Conservation (phyloP, 2,329 filamentous ascomycete species). For the Fonsecaea erecta region DNA sequence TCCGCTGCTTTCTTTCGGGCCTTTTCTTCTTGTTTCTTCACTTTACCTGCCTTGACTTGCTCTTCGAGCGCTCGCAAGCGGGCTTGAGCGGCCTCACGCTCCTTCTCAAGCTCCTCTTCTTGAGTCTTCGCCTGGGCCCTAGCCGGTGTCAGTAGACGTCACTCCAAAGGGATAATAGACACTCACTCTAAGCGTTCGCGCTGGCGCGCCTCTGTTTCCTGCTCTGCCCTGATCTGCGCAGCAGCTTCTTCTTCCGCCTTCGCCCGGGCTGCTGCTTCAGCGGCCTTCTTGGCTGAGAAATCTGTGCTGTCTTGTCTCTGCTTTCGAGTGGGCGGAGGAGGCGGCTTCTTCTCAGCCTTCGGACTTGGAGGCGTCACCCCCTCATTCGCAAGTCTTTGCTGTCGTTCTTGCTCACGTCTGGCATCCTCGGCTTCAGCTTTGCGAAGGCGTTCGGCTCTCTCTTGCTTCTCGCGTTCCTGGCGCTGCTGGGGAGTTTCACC, state of each 20-base stretch:
- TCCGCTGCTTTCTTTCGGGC: slow-evolving; percentile 85
- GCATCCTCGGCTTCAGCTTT: slow-evolving; percentile 95
- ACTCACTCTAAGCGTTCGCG: slow-evolving; percentile 83
- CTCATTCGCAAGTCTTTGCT: slow-evolving; percentile 80
- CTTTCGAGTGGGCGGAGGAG: slow-evolving; percentile 78
- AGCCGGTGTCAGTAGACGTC: slow-evolving; percentile 39
- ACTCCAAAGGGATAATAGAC: not conserved
- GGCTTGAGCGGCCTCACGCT: slow-evolving; percentile 79
- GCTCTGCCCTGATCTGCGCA: slow-evolving; percentile 68
- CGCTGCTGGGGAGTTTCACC: slow-evolving; percentile 83
- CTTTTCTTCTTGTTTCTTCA: slow-evolving; percentile 97
- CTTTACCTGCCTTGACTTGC: slow-evolving; percentile 88
- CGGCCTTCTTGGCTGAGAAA: slow-evolving; percentile 61
- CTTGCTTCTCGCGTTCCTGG: slow-evolving; percentile 82
- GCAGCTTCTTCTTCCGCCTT: slow-evolving; percentile 72
- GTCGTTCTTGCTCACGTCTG: slow-evolving; percentile 82
- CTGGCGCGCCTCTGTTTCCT: slow-evolving; percentile 74
- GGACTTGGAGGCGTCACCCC: slow-evolving; percentile 60
- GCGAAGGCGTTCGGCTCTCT: slow-evolving; percentile 82
- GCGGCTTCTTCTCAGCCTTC: slow-evolving; percentile 65
- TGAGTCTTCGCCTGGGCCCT: slow-evolving; percentile 76
- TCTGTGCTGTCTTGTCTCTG: slow-evolving; percentile 60
- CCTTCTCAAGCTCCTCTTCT: slow-evolving; percentile 78
- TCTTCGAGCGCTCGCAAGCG: slow-evolving; percentile 89
- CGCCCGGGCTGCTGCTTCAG: slow-evolving; percentile 59